A percentile compares a stretch with the other conserved stretches of the same genome.
phyloP scores from a whole-genome alignment of 1,284 basidiomycete genomes.

The Inonotus obliquus region DNA sequence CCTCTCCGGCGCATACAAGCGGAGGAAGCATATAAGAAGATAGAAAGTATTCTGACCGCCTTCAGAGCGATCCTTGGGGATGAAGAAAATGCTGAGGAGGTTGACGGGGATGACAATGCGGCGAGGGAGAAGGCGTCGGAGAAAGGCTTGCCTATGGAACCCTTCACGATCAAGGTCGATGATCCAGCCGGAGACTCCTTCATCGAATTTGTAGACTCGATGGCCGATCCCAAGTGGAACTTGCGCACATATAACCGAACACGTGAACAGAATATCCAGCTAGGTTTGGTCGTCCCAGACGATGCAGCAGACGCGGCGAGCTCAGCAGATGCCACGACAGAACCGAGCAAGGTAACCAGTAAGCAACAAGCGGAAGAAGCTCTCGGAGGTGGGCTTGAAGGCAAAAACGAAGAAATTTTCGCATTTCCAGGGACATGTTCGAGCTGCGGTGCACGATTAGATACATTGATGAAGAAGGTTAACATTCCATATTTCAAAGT shows the following conservation, averaged over 20 bases:
- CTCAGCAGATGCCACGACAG: not conserved
- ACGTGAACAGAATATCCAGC: constrained; percentile 75
- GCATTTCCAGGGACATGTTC: constrained; percentile 88
- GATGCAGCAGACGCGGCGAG: constrained; percentile 33
- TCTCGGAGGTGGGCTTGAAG: constrained; percentile 25
- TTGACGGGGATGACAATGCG: constrained; percentile 24
- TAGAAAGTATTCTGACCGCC: constrained; percentile 70
- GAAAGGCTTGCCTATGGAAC: constrained; percentile 53
- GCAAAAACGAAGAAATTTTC: constrained; percentile 78
- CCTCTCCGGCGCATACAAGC: constrained; percentile 84
- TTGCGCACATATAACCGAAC: constrained; percentile 84
- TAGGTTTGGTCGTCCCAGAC: constrained; percentile 63
- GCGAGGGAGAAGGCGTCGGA: constrained; percentile 30
- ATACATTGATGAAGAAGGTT: constrained; percentile 95
- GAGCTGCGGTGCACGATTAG: constrained; percentile 78
- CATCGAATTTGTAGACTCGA: constrained; percentile 77
- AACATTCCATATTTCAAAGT: constrained; percentile 98
- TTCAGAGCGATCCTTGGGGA: constrained; percentile 71
- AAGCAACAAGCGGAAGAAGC: constrained; percentile 34
- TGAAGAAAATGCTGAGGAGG: constrained; percentile 50
- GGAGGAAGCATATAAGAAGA: constrained; percentile 71
- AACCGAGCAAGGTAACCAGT: constrained; percentile 22
- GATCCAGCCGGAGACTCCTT: constrained; percentile 97
- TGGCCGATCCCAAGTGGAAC: constrained; percentile 91
- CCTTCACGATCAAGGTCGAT: constrained; percentile 86